These are phyloP conservation scores for Diaporthe capsici DNA, from an alignment of 2,329 filamentous ascomycete species.

Conservation along the genomic window DNA sequence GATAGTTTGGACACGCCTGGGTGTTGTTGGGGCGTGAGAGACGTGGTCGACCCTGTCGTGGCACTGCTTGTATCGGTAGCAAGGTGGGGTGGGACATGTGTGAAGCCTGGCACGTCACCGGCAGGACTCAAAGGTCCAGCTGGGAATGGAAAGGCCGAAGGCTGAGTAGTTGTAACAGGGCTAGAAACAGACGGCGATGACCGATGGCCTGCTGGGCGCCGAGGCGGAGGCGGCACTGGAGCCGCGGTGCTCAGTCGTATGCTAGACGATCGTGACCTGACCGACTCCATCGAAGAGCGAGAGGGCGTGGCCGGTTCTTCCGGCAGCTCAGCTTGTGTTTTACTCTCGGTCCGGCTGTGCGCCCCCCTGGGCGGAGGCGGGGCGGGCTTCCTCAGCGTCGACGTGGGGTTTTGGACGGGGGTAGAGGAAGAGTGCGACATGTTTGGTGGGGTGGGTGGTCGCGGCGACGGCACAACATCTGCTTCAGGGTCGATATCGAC, in stretches of 20 bases:
- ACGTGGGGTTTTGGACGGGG: constrained; percentile 49
- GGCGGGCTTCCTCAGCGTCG: constrained; percentile 55
- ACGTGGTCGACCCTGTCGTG: constrained; percentile 39
- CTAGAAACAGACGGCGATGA: constrained; percentile 35
- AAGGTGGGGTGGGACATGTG: constrained; percentile 37
- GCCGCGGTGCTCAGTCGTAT: constrained; percentile 57
- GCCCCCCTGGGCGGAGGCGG: constrained; percentile 67
- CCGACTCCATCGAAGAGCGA: constrained; percentile 66
- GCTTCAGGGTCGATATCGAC: constrained; percentile 48
- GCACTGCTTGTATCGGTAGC: constrained; percentile 35
- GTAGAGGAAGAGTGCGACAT: constrained; percentile 51
- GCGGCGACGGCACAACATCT: constrained; percentile 50
- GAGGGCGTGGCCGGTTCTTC: constrained; percentile 51
- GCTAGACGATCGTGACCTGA: constrained; percentile 61
- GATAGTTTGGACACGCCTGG: constrained; percentile 49
- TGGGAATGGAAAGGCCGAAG: constrained; percentile 46
- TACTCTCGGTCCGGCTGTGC: constrained; percentile 63
- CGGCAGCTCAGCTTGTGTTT: constrained; percentile 53
- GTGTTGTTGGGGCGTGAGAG: constrained; percentile 43
- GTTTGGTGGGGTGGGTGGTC: constrained; percentile 57
- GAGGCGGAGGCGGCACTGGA: constrained; percentile 69
- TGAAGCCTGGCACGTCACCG: constrained; percentile 38
- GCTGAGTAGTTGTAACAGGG: background rate
- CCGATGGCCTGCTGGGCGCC: constrained; percentile 58
- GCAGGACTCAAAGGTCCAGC: constrained; percentile 34